Percentiles rank a stretch among this genome's conserved stretches.
Conservation (phyloP, 345 rosid genomes). For the Citrus hindsii region DNA sequence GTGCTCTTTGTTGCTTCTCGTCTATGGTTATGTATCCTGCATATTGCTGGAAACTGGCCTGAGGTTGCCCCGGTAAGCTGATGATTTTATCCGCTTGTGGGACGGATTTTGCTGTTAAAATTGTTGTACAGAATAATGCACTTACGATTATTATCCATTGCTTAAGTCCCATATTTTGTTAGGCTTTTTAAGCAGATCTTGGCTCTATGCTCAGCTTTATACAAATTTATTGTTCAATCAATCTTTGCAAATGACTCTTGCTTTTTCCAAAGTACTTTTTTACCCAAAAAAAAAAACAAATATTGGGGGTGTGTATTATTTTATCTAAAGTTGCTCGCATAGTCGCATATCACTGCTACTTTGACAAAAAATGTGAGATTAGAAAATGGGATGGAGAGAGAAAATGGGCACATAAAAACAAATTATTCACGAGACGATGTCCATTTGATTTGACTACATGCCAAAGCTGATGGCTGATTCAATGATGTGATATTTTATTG, state of each 20-base stretch:
- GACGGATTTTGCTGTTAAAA: background rate
- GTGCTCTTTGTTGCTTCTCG: conserved; percentile 25
- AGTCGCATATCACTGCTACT: background rate
- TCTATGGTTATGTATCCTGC: conserved; percentile 38
- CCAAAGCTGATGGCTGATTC: background rate
- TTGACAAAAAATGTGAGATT: background rate
- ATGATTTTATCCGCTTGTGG: conserved; percentile 18
- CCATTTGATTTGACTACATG: background rate
- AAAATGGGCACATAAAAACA: background rate
- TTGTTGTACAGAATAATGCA: background rate
- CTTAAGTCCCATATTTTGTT: background rate
- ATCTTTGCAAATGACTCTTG: background rate
- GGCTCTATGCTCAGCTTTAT: background rate
- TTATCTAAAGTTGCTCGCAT: background rate
- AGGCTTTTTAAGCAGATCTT: background rate
- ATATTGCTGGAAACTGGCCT: conserved; percentile 30
- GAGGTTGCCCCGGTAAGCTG: conserved; percentile 40
- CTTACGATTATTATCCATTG: conserved; percentile 4
- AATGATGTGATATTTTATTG: too few species aligned
- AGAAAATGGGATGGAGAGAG: background rate
- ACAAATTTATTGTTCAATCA: background rate
- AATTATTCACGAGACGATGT: background rate
- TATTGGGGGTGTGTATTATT: background rate
- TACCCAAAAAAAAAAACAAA: too few species aligned
- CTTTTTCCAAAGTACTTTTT: background rate